Percentiles rank a stretch among this genome's conserved stretches.
Conservation (phyloP, 1,139 yeast species). For the Geotrichum carabidarum region DNA sequence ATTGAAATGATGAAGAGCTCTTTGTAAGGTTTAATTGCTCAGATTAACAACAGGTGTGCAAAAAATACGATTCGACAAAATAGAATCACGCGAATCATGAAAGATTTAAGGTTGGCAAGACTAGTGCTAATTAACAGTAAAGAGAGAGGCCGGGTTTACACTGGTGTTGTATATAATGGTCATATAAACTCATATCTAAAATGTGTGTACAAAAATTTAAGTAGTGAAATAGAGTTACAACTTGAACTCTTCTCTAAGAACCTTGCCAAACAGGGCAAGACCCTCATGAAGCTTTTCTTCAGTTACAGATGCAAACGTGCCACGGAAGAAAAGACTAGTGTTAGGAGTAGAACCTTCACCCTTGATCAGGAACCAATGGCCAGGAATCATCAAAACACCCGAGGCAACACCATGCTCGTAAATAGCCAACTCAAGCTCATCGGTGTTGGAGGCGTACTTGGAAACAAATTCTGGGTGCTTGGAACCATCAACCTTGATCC, state of each 20-base stretch:
- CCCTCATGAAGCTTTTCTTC: constrained; percentile 57
- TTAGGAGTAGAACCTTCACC: constrained; percentile 47
- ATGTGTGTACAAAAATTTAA: no score
- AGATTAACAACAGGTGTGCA: no score
- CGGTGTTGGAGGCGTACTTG: constrained; percentile 51
- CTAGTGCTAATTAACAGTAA: no score
- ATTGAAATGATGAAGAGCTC: no score
- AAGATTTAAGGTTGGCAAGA: no score
- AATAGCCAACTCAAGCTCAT: constrained; percentile 56
- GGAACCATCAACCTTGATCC: constrained; percentile 66
- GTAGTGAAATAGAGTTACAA: neutral
- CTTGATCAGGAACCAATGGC: constrained; percentile 73
- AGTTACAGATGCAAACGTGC: constrained; percentile 84
- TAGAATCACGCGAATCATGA: no score
- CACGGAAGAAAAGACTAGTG: constrained; percentile 66
- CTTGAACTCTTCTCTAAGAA: constrained; percentile 40
- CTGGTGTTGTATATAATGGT: no score
- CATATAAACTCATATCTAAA: no score
- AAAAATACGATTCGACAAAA: no score
- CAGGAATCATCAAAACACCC: constrained; percentile 78
- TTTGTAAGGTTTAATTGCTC: no score
- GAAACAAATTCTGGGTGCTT: constrained; percentile 67
- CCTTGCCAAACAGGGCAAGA: constrained; percentile 59
- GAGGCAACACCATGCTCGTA: constrained; percentile 59
- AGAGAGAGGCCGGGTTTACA: no score